phyloP scores from a whole-genome alignment of 2,329 filamentous ascomycete genomes.

The Polychaeton citri region DNA sequence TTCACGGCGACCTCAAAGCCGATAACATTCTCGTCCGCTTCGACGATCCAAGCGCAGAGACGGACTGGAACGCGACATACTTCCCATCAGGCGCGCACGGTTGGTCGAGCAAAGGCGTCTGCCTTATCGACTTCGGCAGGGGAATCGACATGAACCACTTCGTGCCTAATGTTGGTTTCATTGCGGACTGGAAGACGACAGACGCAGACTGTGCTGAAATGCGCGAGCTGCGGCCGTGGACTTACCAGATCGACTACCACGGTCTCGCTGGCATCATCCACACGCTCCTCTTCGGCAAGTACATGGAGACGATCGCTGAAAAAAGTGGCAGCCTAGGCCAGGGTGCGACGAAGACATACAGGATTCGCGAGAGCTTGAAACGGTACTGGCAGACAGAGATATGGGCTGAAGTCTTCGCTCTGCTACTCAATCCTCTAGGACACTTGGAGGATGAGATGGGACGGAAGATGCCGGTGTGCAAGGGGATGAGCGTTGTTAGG shows the following conservation, averaged over 20 bases:
- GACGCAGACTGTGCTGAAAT: constrained; percentile 90
- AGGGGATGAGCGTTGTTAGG: constrained; percentile 53
- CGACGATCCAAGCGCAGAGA: constrained; percentile 33
- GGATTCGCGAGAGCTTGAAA: constrained; percentile 71
- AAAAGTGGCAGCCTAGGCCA: constrained; percentile 36
- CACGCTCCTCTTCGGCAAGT: constrained; percentile 81
- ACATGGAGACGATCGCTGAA: constrained; percentile 62
- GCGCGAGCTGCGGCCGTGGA: constrained; percentile 88
- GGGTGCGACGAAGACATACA: constrained; percentile 53
- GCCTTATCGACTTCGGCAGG: constrained; percentile 87
- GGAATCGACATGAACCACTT: constrained; percentile 90
- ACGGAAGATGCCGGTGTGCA: constrained; percentile 57
- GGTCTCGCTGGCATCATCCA: constrained; percentile 82
- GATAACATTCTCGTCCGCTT: constrained; percentile 91
- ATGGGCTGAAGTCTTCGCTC: constrained; percentile 70
- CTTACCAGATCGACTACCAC: constrained; percentile 93
- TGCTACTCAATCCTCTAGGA: constrained; percentile 69
- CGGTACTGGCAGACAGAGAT: constrained; percentile 94
- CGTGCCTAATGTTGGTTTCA: constrained; percentile 62
- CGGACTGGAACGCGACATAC: constrained; percentile 51
- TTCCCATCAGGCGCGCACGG: constrained; percentile 58
- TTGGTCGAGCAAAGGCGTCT: constrained; percentile 68
- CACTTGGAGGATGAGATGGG: constrained; percentile 54
- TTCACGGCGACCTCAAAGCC: constrained; percentile 89
- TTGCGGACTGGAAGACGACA: constrained; percentile 88